Conservation (phyloP, 768 basidiomycete genomes). For the Naganishia antarctica region DNA sequence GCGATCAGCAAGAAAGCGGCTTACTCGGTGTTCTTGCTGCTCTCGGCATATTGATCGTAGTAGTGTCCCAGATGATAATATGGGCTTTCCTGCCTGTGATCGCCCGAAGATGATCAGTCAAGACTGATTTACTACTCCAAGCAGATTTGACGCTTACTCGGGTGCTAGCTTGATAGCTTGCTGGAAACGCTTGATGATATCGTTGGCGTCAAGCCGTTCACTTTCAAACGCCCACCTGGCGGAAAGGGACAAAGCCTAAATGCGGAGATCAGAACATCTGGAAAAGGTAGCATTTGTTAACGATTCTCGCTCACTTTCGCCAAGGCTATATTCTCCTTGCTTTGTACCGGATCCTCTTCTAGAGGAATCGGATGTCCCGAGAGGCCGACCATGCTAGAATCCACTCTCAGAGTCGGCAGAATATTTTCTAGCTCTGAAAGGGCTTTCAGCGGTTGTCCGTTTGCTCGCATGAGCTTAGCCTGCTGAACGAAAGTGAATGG, state of each 20-base stretch:
- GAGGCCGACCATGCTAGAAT: not conserved
- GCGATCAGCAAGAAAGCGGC: not conserved
- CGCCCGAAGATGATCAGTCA: slow-evolving; percentile 24
- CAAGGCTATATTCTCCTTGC: not conserved
- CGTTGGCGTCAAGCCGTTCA: slow-evolving; percentile 66
- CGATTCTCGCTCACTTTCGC: slow-evolving; percentile 77
- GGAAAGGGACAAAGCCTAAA: slow-evolving; percentile 65
- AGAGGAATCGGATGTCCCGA: slow-evolving; percentile 14
- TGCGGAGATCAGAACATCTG: not conserved
- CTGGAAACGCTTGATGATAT: slow-evolving; percentile 57
- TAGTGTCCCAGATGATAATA: slow-evolving; percentile 82
- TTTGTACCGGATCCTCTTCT: not conserved
- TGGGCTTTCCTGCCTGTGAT: slow-evolving; percentile 60
- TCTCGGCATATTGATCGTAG: slow-evolving; percentile 57
- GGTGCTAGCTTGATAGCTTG: slow-evolving; percentile 47
- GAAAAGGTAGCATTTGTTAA: too few relatives aligned
- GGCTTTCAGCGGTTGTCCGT: slow-evolving; percentile 75
- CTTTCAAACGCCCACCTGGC: slow-evolving; percentile 92
- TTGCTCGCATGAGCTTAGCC: slow-evolving; percentile 74
- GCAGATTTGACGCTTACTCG: slow-evolving; percentile 39
- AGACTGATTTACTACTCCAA: not conserved
- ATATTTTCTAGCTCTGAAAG: slow-evolving; percentile 79
- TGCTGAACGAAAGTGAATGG: slow-evolving; percentile 81
- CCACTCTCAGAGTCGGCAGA: slow-evolving; percentile 37
- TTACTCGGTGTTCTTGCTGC: slow-evolving; percentile 12